phyloP scores from a whole-genome alignment of 129 eudicot species.

The Solidago caesia region DNA sequence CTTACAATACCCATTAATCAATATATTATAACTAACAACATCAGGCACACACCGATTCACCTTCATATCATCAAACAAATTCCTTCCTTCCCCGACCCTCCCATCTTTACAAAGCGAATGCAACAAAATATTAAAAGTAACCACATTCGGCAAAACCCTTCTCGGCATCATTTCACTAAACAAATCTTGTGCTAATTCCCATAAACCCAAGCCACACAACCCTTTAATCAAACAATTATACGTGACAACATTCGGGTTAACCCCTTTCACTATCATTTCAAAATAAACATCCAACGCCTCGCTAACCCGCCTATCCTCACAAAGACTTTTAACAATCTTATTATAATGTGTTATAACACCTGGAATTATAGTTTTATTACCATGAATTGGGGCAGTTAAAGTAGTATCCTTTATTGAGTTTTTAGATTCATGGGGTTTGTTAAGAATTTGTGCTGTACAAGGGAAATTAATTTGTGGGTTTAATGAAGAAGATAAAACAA shows the following conservation, averaged over 20 bases:
- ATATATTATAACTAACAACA: conserved; percentile 36
- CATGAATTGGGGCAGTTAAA: conserved; percentile 26
- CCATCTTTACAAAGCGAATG: conserved; percentile 34
- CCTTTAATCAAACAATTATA: conserved; percentile 33
- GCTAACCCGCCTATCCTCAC: conserved; percentile 10
- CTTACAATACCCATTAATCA: conserved; percentile 36
- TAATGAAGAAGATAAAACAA: conserved; percentile 8
- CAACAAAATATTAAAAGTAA: conserved; percentile 25
- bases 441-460: conserved; percentile 21
- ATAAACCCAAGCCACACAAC: conserved; percentile 20
- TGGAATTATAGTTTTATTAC: background rate
- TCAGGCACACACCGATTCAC: conserved; percentile 18
- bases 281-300: conserved; percentile 25
- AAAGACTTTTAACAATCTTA: conserved; percentile 23
- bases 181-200: conserved; percentile 10
- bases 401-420: conserved; percentile 26
- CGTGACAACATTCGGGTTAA: conserved; percentile 26
- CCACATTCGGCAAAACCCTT: conserved; percentile 20
- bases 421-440: conserved; percentile 11
- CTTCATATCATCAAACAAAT: conserved; percentile 23
- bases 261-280: conserved; percentile 27
- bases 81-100: conserved; percentile 17
- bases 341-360: conserved; percentile 1
- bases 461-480: conserved; percentile 27
- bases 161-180: conserved; percentile 28